A percentile compares a stretch with the other conserved stretches of the same genome.
These are phyloP conservation scores for Termitomyces sp. DNA, from an alignment of 768 basidiomycete species.

Conservation along the genomic window DNA sequence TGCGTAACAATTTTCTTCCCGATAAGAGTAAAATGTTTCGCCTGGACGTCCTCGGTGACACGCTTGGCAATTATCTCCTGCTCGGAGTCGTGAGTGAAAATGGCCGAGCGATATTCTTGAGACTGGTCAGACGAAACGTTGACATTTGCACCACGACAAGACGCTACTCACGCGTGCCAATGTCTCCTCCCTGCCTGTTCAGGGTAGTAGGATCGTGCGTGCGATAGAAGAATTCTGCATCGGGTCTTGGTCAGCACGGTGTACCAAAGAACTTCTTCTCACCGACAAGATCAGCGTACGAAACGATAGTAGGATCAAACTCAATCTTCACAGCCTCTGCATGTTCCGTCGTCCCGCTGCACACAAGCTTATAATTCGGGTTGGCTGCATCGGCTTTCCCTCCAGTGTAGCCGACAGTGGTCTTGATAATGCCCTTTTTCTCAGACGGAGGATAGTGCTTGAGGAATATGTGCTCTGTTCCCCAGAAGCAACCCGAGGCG, in stretches of 20 bases:
- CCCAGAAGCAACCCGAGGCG: conserved; percentile 78
- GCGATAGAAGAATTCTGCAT: conserved; percentile 82
- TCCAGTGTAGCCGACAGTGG: conserved; percentile 77
- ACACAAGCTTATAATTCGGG: conserved; percentile 73
- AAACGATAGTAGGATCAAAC: conserved; percentile 74
- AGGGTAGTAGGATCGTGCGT: conserved; percentile 89
- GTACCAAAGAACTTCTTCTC: conserved; percentile 22
- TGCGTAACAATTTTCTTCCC: conserved; percentile 74
- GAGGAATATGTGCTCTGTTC: conserved; percentile 79
- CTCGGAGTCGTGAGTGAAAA: conserved; percentile 74
- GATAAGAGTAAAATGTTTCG: conserved; percentile 72
- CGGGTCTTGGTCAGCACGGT: neutral
- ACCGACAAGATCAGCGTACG: conserved; percentile 86
- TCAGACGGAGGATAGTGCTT: conserved; percentile 69
- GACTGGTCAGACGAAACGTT: neutral
- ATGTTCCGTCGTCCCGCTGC: conserved; percentile 76
- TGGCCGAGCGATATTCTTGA: conserved; percentile 90
- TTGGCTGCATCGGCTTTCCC: conserved; percentile 47
- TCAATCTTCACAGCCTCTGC: conserved; percentile 86
- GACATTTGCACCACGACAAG: neutral
- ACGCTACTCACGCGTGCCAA: conserved; percentile 62
- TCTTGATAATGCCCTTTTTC: conserved; percentile 71
- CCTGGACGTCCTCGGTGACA: conserved; percentile 80
- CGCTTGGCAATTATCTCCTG: conserved; percentile 68
- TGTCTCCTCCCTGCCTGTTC: conserved; percentile 74